Evolutionary conservation across 345 rosid species (phyloP).

Genomic region (Mallotus nudiflorus): DNA sequence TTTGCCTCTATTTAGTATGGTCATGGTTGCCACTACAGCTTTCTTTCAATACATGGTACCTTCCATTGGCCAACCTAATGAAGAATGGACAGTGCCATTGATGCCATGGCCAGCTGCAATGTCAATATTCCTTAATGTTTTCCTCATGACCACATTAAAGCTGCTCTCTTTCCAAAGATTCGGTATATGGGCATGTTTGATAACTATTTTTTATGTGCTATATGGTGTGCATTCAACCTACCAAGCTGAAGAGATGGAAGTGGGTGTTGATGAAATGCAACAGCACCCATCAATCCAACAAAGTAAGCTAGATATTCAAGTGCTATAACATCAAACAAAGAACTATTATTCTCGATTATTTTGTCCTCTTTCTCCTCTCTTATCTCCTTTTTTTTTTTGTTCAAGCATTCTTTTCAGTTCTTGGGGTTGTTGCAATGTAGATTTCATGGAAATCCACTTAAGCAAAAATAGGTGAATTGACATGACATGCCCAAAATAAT

Average conservation of each 20-base stretch:
- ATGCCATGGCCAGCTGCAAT: constrained; percentile 94
- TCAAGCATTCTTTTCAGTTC: background rate
- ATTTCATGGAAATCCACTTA: constrained; percentile 16
- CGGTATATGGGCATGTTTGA: constrained; percentile 67
- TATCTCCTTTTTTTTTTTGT: background rate
- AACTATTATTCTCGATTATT: background rate
- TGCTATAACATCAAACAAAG: constrained; percentile 21
- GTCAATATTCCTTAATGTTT: constrained; percentile 71
- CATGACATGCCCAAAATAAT: background rate
- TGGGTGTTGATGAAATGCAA: constrained; percentile 26
- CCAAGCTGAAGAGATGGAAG: constrained; percentile 67
- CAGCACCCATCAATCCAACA: constrained; percentile 39
- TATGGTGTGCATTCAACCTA: constrained; percentile 91
- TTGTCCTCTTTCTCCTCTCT: background rate
- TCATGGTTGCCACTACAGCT: constrained; percentile 41
- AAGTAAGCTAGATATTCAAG: constrained; percentile 46
- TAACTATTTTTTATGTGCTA: constrained; percentile 64
- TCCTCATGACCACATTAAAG: constrained; percentile 71
- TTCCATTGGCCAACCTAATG: constrained; percentile 17
- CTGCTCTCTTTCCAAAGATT: constrained; percentile 59
- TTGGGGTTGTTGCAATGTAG: background rate
- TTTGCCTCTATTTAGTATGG: constrained; percentile 41
- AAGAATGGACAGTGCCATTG: constrained; percentile 73
- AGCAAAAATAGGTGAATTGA: constrained; percentile 5
- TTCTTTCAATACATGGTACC: constrained; percentile 49